A percentile compares a stretch with the other conserved stretches of the same genome.
These are phyloP conservation scores for Brassica napus DNA, from an alignment of 345 rosid species.

Conservation along the genomic window DNA sequence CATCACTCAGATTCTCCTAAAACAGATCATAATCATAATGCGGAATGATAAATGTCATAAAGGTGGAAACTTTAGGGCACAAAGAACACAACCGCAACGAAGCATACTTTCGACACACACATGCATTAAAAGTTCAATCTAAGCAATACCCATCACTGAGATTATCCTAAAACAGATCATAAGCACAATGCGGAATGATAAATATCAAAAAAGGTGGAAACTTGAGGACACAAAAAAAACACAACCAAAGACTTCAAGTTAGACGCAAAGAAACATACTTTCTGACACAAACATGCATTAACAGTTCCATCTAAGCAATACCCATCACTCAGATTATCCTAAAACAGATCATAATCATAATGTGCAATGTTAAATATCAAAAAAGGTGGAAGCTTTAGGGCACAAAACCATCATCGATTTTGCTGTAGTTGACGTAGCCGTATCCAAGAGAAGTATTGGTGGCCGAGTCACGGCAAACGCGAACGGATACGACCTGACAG, in stretches of 20 bases:
- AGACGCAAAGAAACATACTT: background rate
- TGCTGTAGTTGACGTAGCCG: conserved; percentile 88
- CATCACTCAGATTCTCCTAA: conserved; percentile 13
- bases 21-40: conserved; percentile 1
- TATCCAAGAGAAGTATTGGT: conserved; percentile 82
- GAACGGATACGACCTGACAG: conserved; percentile 67
- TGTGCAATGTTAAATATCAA: background rate
- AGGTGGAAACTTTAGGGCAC: too few species aligned
- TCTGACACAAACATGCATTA: background rate
- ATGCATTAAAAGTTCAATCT: background rate
- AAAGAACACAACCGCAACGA: background rate
- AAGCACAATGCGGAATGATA: background rate
- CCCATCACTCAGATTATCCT: conserved; percentile 20
- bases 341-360: background rate
- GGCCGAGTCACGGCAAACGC: conserved; percentile 70
- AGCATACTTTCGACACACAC: background rate
- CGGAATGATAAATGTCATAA: background rate
- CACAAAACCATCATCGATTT: conserved; percentile 60
- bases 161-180: background rate
- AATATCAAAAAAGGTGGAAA: too few species aligned
- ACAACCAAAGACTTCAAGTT: too few species aligned
- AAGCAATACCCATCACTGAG: conserved; percentile 22
- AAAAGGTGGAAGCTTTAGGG: too few species aligned
- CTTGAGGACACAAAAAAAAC: too few species aligned
- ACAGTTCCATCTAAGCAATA: background rate